Evolutionary conservation across 306 rosid genomes (phyloP).

Genomic region (Castanea sativa): DNA sequence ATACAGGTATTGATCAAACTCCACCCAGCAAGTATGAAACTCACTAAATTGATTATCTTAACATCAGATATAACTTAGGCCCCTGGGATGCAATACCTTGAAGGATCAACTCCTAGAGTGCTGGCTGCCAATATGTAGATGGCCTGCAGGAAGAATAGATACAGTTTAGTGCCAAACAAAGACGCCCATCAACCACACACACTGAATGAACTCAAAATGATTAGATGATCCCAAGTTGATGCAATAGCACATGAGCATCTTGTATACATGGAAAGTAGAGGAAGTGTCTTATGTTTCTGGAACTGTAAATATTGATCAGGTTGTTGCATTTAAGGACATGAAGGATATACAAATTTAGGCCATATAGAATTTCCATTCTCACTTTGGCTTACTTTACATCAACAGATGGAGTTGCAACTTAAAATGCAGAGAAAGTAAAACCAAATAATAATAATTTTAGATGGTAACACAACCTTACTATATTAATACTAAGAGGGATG

Average conservation of each 20-base stretch:
- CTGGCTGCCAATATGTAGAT: constrained; percentile 80
- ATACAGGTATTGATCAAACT: constrained; percentile 8
- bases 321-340: not conserved
- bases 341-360: not conserved
- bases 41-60: constrained; percentile 12
- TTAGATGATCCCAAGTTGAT: not conserved
- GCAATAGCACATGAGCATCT: not conserved
- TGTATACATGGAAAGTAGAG: not conserved
- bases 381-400: not conserved
- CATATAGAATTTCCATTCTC: constrained; percentile 3
- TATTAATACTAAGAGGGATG: constrained; percentile 17
- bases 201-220: not conserved
- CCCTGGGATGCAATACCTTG: constrained; percentile 54
- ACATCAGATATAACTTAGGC: constrained; percentile 11
- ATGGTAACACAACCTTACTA: not conserved
- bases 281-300: not conserved
- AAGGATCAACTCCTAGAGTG: constrained; percentile 84
- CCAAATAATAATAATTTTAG: not conserved
- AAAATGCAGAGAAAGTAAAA: not conserved
- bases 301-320: constrained; percentile 1
- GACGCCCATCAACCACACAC: constrained; percentile 8
- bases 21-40: constrained; percentile 15
- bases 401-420: not conserved
- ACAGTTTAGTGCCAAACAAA: constrained; percentile 10
- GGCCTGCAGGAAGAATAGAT: constrained; percentile 62